phyloP scores from a whole-genome alignment of 257 asterid genomes.

The Nicotiana undulata region DNA sequence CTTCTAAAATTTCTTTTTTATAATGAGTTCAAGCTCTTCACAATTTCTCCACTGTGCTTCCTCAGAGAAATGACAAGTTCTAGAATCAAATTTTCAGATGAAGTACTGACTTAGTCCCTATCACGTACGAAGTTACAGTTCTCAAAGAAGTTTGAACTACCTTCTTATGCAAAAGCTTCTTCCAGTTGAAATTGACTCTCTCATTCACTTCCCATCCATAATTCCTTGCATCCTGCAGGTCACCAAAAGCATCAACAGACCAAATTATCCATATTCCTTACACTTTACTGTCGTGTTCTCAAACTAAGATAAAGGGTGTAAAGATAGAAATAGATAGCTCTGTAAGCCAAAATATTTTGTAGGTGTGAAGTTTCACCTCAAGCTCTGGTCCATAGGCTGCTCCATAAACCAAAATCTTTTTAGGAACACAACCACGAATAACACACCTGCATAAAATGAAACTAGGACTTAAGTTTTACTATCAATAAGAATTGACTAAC shows the following conservation, averaged over 20 bases:
- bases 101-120: not conserved
- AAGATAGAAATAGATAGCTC: not conserved
- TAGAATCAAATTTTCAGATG: not conserved
- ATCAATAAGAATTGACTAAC: not conserved
- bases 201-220: constrained; percentile 95
- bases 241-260: not conserved
- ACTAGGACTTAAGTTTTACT: not conserved
- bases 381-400: constrained; percentile 92
- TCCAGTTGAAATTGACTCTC: constrained; percentile 76
- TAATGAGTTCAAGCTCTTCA: not conserved
- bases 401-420: constrained; percentile 97
- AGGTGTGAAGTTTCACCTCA: constrained; percentile 48
- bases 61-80: not conserved
- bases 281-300: not conserved
- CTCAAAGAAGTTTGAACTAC: constrained; percentile 20
- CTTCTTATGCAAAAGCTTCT: constrained; percentile 92
- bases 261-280: not conserved
- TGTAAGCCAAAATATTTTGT: not conserved
- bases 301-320: not conserved
- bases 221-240: constrained; percentile 83
- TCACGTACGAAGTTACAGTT: not conserved
- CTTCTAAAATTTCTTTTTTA: not conserved
- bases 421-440: constrained; percentile 99
- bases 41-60: not conserved
- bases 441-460: constrained; percentile 61